A percentile compares a stretch with the other conserved stretches of the same genome.
Conservation (phyloP, 2,329 filamentous ascomycete genomes). For the Diplodia mutila region DNA sequence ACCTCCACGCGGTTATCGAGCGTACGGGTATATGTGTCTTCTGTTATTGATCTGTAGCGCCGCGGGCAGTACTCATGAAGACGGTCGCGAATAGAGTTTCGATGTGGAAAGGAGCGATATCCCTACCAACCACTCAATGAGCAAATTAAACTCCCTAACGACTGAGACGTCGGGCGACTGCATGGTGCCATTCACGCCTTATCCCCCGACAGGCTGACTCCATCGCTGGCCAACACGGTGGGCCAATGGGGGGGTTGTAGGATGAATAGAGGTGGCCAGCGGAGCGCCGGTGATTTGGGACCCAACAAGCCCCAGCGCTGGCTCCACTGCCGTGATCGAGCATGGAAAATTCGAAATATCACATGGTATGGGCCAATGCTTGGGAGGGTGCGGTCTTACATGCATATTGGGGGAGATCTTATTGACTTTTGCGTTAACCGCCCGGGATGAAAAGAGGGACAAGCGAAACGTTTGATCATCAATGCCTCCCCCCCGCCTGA, state of each 20-base stretch:
- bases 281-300: neutral
- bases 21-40: neutral
- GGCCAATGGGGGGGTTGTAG: neutral
- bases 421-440: neutral
- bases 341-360: neutral
- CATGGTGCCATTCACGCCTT: neutral
- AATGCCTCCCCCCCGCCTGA: neutral
- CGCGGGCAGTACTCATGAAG: neutral
- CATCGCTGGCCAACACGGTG: neutral
- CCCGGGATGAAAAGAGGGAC: neutral
- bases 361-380: neutral
- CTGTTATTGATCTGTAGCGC: neutral
- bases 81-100: neutral
- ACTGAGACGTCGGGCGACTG: neutral
- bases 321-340: neutral
- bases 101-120: neutral
- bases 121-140: neutral
- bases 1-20: neutral
- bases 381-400: neutral
- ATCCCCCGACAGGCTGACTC: neutral
- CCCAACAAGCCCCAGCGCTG: neutral
- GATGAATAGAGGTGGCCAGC: neutral
- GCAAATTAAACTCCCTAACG: neutral
- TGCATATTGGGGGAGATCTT: constrained; percentile 12
- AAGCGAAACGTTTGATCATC: constrained; percentile 1